Conservation (phyloP, 2,329 filamentous ascomycete species). For the Cercospora janseana region DNA sequence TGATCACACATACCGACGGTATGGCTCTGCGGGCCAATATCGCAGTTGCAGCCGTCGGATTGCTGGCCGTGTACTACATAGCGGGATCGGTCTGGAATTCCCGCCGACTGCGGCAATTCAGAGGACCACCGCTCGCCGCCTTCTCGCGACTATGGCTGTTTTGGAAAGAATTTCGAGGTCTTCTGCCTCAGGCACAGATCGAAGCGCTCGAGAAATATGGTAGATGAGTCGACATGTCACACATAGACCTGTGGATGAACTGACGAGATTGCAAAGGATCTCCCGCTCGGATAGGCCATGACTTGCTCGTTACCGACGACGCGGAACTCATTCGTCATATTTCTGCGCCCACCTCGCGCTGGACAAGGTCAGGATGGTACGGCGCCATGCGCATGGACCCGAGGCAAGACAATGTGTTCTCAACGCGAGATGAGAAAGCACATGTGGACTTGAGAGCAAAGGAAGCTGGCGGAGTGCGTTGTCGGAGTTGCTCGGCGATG, state of each 20-base stretch:
- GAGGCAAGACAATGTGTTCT: constrained; percentile 56
- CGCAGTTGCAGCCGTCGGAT: constrained; percentile 15
- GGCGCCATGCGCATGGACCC: constrained; percentile 53
- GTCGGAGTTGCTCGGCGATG: constrained; percentile 3
- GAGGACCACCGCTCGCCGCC: constrained; percentile 29
- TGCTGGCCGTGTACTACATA: constrained; percentile 24
- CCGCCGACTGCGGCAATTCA: constrained; percentile 31
- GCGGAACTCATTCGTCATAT: constrained; percentile 49
- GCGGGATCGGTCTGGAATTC: constrained; percentile 27
- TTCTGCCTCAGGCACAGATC: constrained; percentile 25
- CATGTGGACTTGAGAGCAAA: constrained; percentile 51
- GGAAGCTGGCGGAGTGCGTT: constrained; percentile 52
- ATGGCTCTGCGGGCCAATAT: constrained; percentile 19
- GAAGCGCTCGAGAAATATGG: constrained; percentile 33
- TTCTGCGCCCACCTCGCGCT: constrained; percentile 40
- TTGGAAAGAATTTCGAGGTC: constrained; percentile 27
- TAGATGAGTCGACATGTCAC: constrained; percentile 14
- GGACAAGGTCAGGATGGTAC: constrained; percentile 46
- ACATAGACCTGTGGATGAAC: constrained; percentile 11
- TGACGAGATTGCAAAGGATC: constrained; percentile 34
- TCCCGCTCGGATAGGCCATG: constrained; percentile 50
- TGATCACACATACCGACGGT: constrained; percentile 19
- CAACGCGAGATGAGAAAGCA: constrained; percentile 49
- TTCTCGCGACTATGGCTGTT: constrained; percentile 32
- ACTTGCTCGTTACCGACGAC: constrained; percentile 51